These are phyloP conservation scores for Rosa lucieae DNA, from an alignment of 306 rosid genomes.

Conservation along the genomic window DNA sequence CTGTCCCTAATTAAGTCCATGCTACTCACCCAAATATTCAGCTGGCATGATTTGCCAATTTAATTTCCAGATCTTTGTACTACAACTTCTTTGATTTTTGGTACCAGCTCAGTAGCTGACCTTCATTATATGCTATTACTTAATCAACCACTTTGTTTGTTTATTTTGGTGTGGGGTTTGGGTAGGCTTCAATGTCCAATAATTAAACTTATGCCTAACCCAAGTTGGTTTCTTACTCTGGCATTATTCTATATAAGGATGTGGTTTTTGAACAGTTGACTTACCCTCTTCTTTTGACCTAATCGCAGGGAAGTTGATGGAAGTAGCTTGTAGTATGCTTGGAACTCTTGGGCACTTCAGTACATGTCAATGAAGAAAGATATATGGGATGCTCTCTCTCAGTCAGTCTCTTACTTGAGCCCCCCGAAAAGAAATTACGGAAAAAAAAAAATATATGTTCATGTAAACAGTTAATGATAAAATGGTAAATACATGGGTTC, in stretches of 20 bases:
- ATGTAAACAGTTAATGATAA: slow-evolving; percentile 51
- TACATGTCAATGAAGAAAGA: slow-evolving; percentile 52
- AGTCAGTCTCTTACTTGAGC: background rate
- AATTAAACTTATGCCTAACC: background rate
- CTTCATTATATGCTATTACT: background rate
- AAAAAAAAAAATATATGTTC: slow-evolving; percentile 25
- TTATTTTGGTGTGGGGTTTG: background rate
- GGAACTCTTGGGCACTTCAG: slow-evolving; percentile 75
- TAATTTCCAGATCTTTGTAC: background rate
- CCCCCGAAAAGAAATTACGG: slow-evolving; percentile 7
- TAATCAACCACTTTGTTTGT: background rate
- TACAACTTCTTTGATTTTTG: background rate
- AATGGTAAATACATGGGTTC: slow-evolving; percentile 52
- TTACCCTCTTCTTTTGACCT: slow-evolving; percentile 16
- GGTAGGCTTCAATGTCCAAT: background rate
- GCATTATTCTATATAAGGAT: background rate
- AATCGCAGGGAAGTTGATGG: slow-evolving; percentile 78
- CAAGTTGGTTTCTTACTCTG: background rate
- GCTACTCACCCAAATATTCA: slow-evolving; percentile 12
- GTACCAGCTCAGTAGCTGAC: slow-evolving; percentile 11
- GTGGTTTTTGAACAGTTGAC: slow-evolving; percentile 19
- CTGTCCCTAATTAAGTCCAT: slow-evolving; percentile 19
- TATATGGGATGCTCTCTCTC: slow-evolving; percentile 19
- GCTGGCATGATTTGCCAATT: slow-evolving; percentile 33
- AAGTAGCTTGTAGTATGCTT: slow-evolving; percentile 75